phyloP scores from a whole-genome alignment of 2,329 filamentous ascomycete genomes.

The Ophiobolus disseminans region DNA sequence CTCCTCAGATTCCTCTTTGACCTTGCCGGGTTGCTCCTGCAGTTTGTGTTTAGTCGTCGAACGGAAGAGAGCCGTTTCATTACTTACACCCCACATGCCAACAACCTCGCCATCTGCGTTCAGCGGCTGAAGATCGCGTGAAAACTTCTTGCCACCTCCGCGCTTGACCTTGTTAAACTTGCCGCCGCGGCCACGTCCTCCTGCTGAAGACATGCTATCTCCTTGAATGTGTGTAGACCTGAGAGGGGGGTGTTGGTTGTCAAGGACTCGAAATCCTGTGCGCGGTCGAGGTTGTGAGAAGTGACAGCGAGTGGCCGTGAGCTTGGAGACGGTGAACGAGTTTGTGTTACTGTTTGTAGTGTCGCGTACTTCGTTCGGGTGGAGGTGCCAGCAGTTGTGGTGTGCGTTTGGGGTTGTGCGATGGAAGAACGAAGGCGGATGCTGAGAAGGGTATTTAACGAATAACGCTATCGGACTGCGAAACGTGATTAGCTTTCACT shows the following conservation, averaged over 20 bases:
- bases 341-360: too few species aligned
- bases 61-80: neutral
- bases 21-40: constrained; percentile 54
- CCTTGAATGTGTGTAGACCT: constrained; percentile 16
- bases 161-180: constrained; percentile 94
- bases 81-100: constrained; percentile 80
- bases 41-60: constrained; percentile 23
- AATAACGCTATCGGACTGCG: constrained; percentile 13
- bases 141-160: constrained; percentile 96
- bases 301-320: neutral
- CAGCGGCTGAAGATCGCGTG: constrained; percentile 84
- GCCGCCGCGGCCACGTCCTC: constrained; percentile 77
- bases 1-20: constrained; percentile 56
- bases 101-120: constrained; percentile 89
- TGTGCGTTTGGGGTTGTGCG: constrained; percentile 8
- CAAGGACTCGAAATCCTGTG: neutral
- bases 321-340: too few species aligned
- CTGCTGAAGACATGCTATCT: constrained; percentile 59
- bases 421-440: neutral
- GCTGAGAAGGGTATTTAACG: constrained; percentile 13
- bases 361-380: constrained; percentile 7
- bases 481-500: constrained; percentile 16
- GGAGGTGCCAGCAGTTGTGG: constrained; percentile 2
- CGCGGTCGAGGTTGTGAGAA: neutral
- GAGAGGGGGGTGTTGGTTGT: constrained; percentile 1